These are phyloP conservation scores for Microbotryum scabiosae DNA, from an alignment of 1,284 basidiomycete genomes.

Conservation along the genomic window DNA sequence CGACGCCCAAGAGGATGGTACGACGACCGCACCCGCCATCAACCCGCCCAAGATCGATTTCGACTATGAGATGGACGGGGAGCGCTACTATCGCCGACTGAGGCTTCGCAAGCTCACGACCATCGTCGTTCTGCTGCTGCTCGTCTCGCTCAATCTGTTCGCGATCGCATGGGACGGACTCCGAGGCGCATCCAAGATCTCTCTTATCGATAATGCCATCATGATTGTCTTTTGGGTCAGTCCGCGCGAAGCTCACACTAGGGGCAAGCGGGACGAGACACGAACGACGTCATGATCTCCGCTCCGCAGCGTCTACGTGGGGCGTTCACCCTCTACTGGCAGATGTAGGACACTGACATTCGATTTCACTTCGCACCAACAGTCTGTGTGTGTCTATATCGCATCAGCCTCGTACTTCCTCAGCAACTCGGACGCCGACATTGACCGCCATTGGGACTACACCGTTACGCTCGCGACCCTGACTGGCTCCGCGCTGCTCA, in stretches of 20 bases:
- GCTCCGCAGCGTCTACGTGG: neutral
- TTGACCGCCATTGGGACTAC: slow-evolving; percentile 51
- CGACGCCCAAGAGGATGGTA: slow-evolving; percentile 4
- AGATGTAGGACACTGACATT: slow-evolving; percentile 8
- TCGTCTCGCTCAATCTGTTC: slow-evolving; percentile 50
- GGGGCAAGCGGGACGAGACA: too few relatives aligned
- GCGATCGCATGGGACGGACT: slow-evolving; percentile 41
- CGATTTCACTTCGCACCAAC: slow-evolving; percentile 37
- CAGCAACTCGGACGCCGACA: slow-evolving; percentile 43
- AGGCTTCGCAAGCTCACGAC: slow-evolving; percentile 48
- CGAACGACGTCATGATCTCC: too few relatives aligned
- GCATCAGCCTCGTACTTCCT: slow-evolving; percentile 47
- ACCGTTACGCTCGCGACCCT: slow-evolving; percentile 59
- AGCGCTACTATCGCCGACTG: slow-evolving; percentile 28
- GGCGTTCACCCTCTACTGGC: neutral
- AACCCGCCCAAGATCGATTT: slow-evolving; percentile 3
- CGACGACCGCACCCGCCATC: neutral
- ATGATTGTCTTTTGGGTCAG: slow-evolving; percentile 47
- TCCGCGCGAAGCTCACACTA: slow-evolving; percentile 29
- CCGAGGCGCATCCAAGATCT: neutral
- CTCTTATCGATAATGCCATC: slow-evolving; percentile 8
- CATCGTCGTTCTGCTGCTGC: slow-evolving; percentile 45
- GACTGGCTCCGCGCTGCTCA: slow-evolving; percentile 39
- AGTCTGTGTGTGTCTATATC: slow-evolving; percentile 52
- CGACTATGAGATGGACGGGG: neutral